Percentiles rank a stretch among this genome's conserved stretches.
Conservation (phyloP, 345 rosid species). For the Aquilaria sinensis region DNA sequence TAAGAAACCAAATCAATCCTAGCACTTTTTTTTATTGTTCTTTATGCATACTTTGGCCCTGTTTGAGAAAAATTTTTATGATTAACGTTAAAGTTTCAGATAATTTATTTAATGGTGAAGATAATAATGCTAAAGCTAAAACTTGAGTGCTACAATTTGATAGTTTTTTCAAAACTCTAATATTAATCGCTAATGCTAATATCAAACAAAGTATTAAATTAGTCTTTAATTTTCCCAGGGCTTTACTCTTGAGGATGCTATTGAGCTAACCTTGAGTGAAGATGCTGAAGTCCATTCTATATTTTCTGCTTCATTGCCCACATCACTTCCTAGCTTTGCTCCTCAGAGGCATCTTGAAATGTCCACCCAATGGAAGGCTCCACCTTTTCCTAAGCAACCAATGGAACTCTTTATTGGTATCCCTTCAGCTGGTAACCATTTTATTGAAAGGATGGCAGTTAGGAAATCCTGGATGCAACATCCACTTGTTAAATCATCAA, state of each 20-base stretch:
- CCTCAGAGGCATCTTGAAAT: constrained; percentile 68
- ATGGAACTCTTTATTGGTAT: constrained; percentile 75
- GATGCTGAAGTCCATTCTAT: constrained; percentile 67
- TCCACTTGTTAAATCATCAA: constrained; percentile 58
- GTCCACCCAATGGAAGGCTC: constrained; percentile 66
- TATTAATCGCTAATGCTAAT: constrained; percentile 1
- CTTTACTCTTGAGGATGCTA: constrained; percentile 84
- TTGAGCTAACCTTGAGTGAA: constrained; percentile 68
- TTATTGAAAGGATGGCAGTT: constrained; percentile 87
- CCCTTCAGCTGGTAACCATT: constrained; percentile 84
- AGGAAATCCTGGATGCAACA: constrained; percentile 95
- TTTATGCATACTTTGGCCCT: background rate
- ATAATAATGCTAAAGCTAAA: too few species aligned
- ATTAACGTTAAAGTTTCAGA: too few species aligned
- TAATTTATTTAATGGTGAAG: too few species aligned
- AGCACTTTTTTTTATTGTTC: background rate
- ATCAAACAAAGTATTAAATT: constrained; percentile 14
- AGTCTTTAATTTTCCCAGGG: constrained; percentile 34
- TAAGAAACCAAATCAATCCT: constrained; percentile 25
- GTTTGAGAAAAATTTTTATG: background rate
- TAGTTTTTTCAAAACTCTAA: background rate
- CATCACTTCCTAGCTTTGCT: constrained; percentile 64
- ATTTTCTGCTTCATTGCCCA: constrained; percentile 74
- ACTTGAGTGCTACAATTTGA: too few species aligned
- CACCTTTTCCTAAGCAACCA: constrained; percentile 39